Evolutionary conservation across 805 yeast species (phyloP).

Genomic region (Wickerhamiella alocasiicola): DNA sequence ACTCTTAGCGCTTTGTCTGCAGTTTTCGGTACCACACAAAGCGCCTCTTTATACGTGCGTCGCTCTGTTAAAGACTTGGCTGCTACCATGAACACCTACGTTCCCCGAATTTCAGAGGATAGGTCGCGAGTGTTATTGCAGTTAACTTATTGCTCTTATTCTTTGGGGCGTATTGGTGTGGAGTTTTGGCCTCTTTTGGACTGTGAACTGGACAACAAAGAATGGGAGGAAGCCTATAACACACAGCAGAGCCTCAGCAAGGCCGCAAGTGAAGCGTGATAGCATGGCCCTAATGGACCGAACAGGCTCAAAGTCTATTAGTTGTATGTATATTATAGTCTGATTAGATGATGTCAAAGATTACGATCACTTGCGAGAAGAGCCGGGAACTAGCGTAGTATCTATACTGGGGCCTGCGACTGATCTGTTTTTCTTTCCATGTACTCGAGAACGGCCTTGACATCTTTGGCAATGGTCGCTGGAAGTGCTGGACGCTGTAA

Average conservation of each 20-base stretch:
- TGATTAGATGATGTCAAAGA: too few relatives aligned
- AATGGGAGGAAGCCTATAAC: conserved; percentile 34
- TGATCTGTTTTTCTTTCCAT: conserved; percentile 20
- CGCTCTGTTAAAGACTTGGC: conserved; percentile 21
- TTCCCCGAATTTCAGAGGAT: conserved; percentile 25
- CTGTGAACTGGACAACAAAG: conserved; percentile 24
- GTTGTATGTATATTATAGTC: too few relatives aligned
- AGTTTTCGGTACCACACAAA: conserved; percentile 38
- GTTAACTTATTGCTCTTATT: conserved; percentile 77
- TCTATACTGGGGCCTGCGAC: not conserved
- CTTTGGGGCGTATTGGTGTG: conserved; percentile 57
- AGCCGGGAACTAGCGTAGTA: too few relatives aligned
- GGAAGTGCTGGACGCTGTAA: conserved; percentile 27
- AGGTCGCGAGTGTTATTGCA: conserved; percentile 64
- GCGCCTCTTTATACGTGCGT: conserved; percentile 23
- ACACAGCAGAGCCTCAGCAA: conserved; percentile 30
- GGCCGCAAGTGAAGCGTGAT: too few relatives aligned
- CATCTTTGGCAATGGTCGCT: conserved; percentile 28
- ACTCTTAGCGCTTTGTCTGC: conserved; percentile 55
- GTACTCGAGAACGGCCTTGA: conserved; percentile 25
- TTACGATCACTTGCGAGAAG: too few relatives aligned
- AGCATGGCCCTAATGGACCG: too few relatives aligned
- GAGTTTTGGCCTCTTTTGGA: conserved; percentile 43
- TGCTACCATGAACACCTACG: conserved; percentile 16
- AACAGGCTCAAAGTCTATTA: too few relatives aligned